These are phyloP conservation scores for Candida neerlandica DNA, from an alignment of 1,139 yeast species.

Conservation along the genomic window DNA sequence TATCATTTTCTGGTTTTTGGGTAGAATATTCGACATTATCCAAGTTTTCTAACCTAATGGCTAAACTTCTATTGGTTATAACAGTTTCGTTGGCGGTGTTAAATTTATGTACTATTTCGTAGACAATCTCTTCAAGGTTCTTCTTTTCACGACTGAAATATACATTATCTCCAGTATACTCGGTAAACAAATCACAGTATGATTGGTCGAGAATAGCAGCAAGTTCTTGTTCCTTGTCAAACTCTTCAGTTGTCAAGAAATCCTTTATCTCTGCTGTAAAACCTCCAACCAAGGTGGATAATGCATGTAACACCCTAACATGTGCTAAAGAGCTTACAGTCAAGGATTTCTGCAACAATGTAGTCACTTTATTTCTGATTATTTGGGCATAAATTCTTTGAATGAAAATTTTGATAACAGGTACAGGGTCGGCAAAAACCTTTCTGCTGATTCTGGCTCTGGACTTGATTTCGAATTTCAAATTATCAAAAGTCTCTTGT, in stretches of 20 bases:
- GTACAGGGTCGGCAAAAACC: slow-evolving; percentile 68
- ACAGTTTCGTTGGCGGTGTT: slow-evolving; percentile 55
- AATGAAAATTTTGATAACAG: slow-evolving; percentile 69
- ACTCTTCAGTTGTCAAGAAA: slow-evolving; percentile 49
- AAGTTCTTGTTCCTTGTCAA: slow-evolving; percentile 48
- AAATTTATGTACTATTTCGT: slow-evolving; percentile 50
- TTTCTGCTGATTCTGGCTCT: slow-evolving; percentile 75
- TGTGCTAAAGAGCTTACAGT: slow-evolving; percentile 72
- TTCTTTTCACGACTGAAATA: slow-evolving; percentile 77
- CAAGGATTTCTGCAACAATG: slow-evolving; percentile 64
- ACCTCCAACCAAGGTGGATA: slow-evolving; percentile 62
- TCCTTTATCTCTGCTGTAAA: slow-evolving; percentile 70
- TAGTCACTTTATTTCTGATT: slow-evolving; percentile 67
- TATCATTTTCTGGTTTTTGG: slow-evolving; percentile 23
- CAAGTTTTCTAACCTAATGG: slow-evolving; percentile 42
- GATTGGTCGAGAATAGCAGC: slow-evolving; percentile 68
- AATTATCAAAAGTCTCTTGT: slow-evolving; percentile 27
- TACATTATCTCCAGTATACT: slow-evolving; percentile 65
- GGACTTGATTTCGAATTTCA: slow-evolving; percentile 53
- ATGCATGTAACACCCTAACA: slow-evolving; percentile 70
- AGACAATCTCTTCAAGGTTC: slow-evolving; percentile 64
- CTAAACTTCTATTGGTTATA: slow-evolving; percentile 47
- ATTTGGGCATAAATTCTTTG: slow-evolving; percentile 80
- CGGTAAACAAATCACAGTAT: slow-evolving; percentile 70
- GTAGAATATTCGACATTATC: slow-evolving; percentile 30